Evolutionary conservation across 331 rosid genomes (phyloP), one percentile per base, ranked within the genome.

Genomic region (Malus hybrid): DNA sequence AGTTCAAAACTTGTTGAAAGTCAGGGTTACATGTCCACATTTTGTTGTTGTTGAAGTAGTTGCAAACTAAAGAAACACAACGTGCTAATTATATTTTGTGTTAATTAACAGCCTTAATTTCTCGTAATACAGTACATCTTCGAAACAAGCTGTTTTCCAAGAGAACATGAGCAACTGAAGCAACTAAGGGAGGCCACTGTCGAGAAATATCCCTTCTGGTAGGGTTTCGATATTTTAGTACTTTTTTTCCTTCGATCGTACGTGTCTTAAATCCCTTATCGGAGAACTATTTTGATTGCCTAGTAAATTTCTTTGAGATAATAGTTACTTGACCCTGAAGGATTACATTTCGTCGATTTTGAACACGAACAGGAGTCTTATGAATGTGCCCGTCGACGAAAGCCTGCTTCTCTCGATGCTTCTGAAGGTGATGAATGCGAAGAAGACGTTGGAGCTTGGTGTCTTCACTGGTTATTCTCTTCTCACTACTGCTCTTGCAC

Each of bases 381-480:
- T 86, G 87, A 82, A 46, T 53, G 88, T 90, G 81, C 80, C 91
- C 0, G 83, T 70, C 13, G 91, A 90, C 73, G 88, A 88, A 81
- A 87, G 87, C 0, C 84, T 78, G 11, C 80, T 90, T 28, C 67
- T 86, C 12, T 83, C 89, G 5, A 81, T 90, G 81, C 68, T 90
- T 64, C 55, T 90, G 1, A 90, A 90, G 73, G 10, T 83, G 46
- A 86, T 85, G 86, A 90, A 90, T 15, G 91, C 91, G 0, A 80
- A 85, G 68, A 90, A 86, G 63, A 86, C 96, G 5, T 13, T 88
- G 2, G 96, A 90, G 68, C 44, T 88, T 10, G 91, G 93, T 46
- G 90, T 88, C 0, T 90, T 86, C 75, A 86, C 96, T 16, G 91
- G 90, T 16, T 90, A 90, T 61, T 90, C 93, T 48, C 91, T 90